Percentiles rank a stretch among this genome's conserved stretches.
Conservation (phyloP, 805 yeast genomes). For the Candida andamanensis region DNA sequence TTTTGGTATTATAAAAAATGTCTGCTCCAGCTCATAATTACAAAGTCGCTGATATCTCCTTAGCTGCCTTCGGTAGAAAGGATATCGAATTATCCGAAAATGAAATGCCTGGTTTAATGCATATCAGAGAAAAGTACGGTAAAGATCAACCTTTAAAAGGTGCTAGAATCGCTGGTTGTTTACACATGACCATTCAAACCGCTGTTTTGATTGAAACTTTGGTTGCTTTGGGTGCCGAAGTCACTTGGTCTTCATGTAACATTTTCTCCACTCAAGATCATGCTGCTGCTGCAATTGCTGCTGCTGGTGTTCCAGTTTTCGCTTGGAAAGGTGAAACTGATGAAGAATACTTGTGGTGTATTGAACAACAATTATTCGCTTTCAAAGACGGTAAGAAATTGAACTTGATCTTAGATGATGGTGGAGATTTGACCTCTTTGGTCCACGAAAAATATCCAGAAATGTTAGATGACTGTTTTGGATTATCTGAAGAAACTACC, state of each 20-base stretch:
- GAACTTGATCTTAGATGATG: slow-evolving; percentile 96
- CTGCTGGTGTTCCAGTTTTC: slow-evolving; percentile 97
- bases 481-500: slow-evolving; percentile 98
- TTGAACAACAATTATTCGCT: slow-evolving; percentile 96
- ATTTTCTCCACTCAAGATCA: slow-evolving; percentile 99
- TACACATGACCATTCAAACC: slow-evolving; percentile 99
- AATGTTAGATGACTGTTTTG: slow-evolving; percentile 90
- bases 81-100: slow-evolving; percentile 98
- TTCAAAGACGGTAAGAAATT: slow-evolving; percentile 94
- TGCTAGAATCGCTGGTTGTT: slow-evolving; percentile 98
- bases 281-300: slow-evolving; percentile 99
- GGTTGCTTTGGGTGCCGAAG: slow-evolving; percentile 97
- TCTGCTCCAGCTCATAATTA: slow-evolving; percentile 54
- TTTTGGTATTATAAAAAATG: too few species aligned
- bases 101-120: slow-evolving; percentile 99
- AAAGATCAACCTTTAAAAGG: slow-evolving; percentile 92
- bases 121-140: slow-evolving; percentile 92
- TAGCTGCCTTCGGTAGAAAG: slow-evolving; percentile 99
- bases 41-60: slow-evolving; percentile 96
- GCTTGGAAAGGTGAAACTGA: slow-evolving; percentile 99
- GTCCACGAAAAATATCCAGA: slow-evolving; percentile 98
- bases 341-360: slow-evolving; percentile 99
- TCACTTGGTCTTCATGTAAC: slow-evolving; percentile 99
- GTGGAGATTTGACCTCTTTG: slow-evolving; percentile 96
- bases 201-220: slow-evolving; percentile 98